Conservation (phyloP, 352 stramenopile genomes). For the Phytophthora tubulina region DNA sequence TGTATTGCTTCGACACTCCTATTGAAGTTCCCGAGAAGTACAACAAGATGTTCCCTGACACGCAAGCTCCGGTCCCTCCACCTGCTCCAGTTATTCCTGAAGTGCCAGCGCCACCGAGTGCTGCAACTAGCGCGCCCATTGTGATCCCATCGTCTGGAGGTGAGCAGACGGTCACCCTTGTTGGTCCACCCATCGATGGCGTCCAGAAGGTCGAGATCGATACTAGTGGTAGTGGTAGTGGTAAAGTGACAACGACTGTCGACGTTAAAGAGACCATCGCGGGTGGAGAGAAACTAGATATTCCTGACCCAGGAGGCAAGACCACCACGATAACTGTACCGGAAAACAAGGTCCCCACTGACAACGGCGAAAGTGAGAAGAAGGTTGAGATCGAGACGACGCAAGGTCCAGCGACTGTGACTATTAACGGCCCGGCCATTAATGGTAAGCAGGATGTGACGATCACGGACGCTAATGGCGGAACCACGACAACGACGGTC, state of each 20-base stretch:
- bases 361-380: too few relatives aligned
- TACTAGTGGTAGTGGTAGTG: neutral
- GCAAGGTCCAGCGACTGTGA: slow-evolving; percentile 1
- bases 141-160: slow-evolving; percentile 15
- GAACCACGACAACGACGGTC: slow-evolving; percentile 7
- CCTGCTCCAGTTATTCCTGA: slow-evolving; percentile 7
- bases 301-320: slow-evolving; percentile 23
- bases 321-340: slow-evolving; percentile 13
- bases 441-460: slow-evolving; percentile 11
- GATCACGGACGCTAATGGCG: slow-evolving; percentile 19
- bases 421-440: neutral
- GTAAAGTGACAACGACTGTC: slow-evolving; percentile 9
- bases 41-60: slow-evolving; percentile 41
- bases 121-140: slow-evolving; percentile 9
- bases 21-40: slow-evolving; percentile 47
- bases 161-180: slow-evolving; percentile 6
- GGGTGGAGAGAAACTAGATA: slow-evolving; percentile 14
- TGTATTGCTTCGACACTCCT: slow-evolving; percentile 44
- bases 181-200: slow-evolving; percentile 3
- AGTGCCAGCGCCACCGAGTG: neutral
- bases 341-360: slow-evolving; percentile 1
- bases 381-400: neutral
- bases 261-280: neutral
- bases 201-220: slow-evolving; percentile 17
- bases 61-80: slow-evolving; percentile 5